Evolutionary conservation across 225 moss, liverwort and hornwort genomes (phyloP).

Genomic region (Marchantia polymorpha): DNA sequence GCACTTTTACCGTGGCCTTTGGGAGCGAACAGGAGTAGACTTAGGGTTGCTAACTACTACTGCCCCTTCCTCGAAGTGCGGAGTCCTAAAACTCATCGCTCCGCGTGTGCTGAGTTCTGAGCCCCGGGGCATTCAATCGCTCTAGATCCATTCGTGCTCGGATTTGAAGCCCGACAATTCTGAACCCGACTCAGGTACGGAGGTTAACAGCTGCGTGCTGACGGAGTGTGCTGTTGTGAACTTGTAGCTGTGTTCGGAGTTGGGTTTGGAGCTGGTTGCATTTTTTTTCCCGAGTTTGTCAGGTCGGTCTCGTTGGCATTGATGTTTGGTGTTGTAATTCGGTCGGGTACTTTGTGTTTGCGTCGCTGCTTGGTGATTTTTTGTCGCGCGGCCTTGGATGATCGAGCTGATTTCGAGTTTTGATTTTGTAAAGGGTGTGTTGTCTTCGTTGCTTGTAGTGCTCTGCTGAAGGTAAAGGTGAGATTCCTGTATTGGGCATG

Average conservation of each 20-base stretch:
- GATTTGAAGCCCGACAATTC: neutral
- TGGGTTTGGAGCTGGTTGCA: neutral
- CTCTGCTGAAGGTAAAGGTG: neutral
- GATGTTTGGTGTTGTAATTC: no score
- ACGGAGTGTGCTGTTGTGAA: neutral
- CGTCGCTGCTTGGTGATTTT: neutral
- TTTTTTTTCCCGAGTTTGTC: neutral
- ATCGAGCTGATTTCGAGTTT: neutral
- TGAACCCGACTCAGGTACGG: neutral
- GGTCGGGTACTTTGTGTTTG: neutral
- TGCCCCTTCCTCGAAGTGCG: neutral
- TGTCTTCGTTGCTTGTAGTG: neutral
- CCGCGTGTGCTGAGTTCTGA: no score
- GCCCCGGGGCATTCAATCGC: neutral
- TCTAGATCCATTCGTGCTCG: neutral
- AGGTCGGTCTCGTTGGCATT: neutral
- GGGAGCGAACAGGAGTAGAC: neutral
- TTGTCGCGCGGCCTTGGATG: neutral
- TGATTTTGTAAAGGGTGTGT: neutral
- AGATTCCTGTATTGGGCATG: neutral
- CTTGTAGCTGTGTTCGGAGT: neutral
- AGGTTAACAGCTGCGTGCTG: neutral
- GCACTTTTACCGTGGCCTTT: neutral
- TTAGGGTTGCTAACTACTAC: slow-evolving; percentile 3
- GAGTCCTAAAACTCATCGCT: neutral